phyloP scores from a whole-genome alignment of 192 early-diverging fungal genomes.

The Ambispora gerdemannii region DNA sequence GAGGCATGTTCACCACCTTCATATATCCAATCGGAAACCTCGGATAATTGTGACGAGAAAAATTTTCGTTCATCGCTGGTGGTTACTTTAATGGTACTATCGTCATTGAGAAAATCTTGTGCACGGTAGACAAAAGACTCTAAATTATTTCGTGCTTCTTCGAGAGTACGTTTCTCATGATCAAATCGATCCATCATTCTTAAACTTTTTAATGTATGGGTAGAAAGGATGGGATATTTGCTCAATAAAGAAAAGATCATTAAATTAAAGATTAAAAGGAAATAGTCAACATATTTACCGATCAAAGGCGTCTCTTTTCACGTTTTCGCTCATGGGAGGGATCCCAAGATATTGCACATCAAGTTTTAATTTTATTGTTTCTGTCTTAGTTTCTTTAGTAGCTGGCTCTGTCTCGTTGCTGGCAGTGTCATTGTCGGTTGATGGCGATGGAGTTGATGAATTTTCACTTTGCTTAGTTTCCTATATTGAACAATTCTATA shows the following conservation, averaged over 20 bases:
- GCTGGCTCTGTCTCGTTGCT: conserved; percentile 27
- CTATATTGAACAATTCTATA: not conserved
- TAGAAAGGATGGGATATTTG: not conserved
- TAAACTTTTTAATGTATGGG: conserved; percentile 35
- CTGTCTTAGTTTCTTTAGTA: conserved; percentile 37
- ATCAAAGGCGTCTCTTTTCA: conserved; percentile 38
- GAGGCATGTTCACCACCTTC: conserved; percentile 76
- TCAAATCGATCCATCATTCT: conserved; percentile 71
- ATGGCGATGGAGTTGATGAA: conserved; percentile 22
- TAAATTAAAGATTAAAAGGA: not conserved
- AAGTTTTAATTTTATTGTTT: conserved; percentile 61
- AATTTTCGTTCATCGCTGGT: conserved; percentile 68
- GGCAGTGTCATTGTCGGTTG: conserved; percentile 34
- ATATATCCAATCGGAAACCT: conserved; percentile 82
- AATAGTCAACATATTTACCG: conserved; percentile 20
- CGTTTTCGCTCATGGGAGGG: conserved; percentile 45
- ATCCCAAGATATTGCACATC: conserved; percentile 55
- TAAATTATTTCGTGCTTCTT: conserved; percentile 83
- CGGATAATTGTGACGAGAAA: conserved; percentile 54
- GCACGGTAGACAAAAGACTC: conserved; percentile 88
- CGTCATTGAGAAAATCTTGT: conserved; percentile 79
- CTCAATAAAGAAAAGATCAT: conserved; percentile 34
- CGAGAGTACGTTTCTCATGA: conserved; percentile 60
- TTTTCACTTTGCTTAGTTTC: not conserved
- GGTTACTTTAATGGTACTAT: conserved; percentile 63